A percentile compares a stretch with the other conserved stretches of the same genome.
Evolutionary conservation across 2,329 filamentous ascomycete genomes (phyloP).

Genomic region (Colletotrichum liriopes): DNA sequence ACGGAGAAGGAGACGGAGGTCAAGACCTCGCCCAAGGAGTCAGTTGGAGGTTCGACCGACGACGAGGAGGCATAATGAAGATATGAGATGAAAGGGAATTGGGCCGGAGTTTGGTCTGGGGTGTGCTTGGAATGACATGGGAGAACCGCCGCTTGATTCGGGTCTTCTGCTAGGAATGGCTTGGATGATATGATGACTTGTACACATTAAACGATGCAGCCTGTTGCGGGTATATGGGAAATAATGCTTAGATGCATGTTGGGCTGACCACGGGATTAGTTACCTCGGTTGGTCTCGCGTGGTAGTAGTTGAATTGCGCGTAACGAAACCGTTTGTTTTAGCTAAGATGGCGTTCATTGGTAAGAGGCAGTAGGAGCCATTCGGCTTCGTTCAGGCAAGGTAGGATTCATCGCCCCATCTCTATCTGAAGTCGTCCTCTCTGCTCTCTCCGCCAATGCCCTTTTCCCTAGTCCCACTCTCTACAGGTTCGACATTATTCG

Average conservation of each 20-base stretch:
- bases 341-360: too few species aligned
- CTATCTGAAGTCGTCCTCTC: background rate
- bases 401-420: background rate
- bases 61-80: slow-evolving; percentile 24
- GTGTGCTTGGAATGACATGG: background rate
- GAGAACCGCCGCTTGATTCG: background rate
- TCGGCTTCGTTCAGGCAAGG: too few species aligned
- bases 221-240: background rate
- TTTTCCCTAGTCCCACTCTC: background rate
- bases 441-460: background rate
- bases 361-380: background rate
- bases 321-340: background rate
- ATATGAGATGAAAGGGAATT: background rate
- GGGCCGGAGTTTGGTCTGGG: slow-evolving; percentile 9
- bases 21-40: slow-evolving; percentile 43
- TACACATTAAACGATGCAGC: slow-evolving; percentile 16
- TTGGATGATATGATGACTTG: slow-evolving; percentile 21
- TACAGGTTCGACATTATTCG: background rate
- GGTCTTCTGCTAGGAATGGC: slow-evolving; percentile 3
- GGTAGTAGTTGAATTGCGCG: background rate
- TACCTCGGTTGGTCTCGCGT: background rate
- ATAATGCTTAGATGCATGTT: slow-evolving; percentile 6
- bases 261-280: background rate
- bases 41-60: slow-evolving; percentile 40
- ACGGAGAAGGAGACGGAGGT: slow-evolving; percentile 48